A percentile compares a stretch with the other conserved stretches of the same genome.
These are phyloP conservation scores for Anthracocystis panici-leucophaei DNA, from an alignment of 1,284 basidiomycete genomes.

Conservation along the genomic window DNA sequence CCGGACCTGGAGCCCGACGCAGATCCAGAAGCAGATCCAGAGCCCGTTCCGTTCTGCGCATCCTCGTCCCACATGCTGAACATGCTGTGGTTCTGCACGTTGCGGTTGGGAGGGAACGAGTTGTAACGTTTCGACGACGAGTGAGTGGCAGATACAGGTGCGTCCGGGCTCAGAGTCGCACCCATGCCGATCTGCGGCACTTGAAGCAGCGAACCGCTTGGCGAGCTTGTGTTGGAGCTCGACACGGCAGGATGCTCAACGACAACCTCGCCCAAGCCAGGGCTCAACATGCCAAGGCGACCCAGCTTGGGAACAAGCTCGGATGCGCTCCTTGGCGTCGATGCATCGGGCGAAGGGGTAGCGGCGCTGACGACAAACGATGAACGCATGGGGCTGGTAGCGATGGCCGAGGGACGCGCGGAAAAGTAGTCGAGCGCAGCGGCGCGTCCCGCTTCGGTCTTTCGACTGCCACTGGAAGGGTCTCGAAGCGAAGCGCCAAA, in stretches of 20 bases:
- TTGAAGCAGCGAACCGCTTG: slow-evolving; percentile 36
- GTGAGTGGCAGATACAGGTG: slow-evolving; percentile 10
- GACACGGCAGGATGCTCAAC: slow-evolving; percentile 52
- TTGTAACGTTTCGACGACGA: slow-evolving; percentile 42
- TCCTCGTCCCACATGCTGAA: slow-evolving; percentile 42
- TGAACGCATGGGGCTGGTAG: slow-evolving; percentile 33
- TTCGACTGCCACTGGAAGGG: slow-evolving; percentile 59
- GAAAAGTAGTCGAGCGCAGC: slow-evolving; percentile 66
- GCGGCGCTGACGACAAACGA: slow-evolving; percentile 45
- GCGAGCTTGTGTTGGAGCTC: slow-evolving; percentile 37
- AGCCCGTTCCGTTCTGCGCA: slow-evolving; percentile 20
- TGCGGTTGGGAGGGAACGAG: slow-evolving; percentile 54
- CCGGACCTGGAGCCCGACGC: slow-evolving; percentile 24
- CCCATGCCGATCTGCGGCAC: slow-evolving; percentile 28
- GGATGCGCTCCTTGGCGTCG: slow-evolving; percentile 44
- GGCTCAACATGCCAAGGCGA: slow-evolving; percentile 61
- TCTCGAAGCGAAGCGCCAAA: slow-evolving; percentile 73
- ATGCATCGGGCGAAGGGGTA: slow-evolving; percentile 48
- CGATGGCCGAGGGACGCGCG: slow-evolving; percentile 38
- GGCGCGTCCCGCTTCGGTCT: slow-evolving; percentile 56
- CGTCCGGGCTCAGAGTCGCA: slow-evolving; percentile 1
- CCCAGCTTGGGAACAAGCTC: slow-evolving; percentile 50
- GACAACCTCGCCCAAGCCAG: slow-evolving; percentile 52
- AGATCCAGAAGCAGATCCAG: slow-evolving; percentile 37
- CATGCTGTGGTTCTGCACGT: slow-evolving; percentile 28